Conservation (phyloP, 169 alveolate species). For the Eimeria necatrix region DNA sequence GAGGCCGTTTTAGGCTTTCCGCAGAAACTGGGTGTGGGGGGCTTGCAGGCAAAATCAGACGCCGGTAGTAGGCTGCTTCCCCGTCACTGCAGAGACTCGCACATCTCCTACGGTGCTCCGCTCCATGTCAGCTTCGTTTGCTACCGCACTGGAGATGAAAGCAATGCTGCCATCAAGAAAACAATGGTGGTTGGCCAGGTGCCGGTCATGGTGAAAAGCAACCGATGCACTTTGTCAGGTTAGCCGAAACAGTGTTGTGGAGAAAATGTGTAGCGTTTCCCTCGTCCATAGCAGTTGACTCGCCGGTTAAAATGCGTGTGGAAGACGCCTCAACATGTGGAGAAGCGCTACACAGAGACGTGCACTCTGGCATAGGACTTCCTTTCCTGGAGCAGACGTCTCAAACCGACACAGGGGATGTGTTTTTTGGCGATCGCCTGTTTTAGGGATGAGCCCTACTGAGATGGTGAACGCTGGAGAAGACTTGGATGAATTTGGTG, state of each 20-base stretch:
- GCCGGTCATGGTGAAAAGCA: constrained; percentile 98
- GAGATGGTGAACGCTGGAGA: constrained; percentile 97
- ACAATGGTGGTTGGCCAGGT: constrained; percentile 94
- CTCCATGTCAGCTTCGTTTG: constrained; percentile 67
- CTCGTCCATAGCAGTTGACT: background rate
- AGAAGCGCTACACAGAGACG: background rate
- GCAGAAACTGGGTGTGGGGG: constrained; percentile 49
- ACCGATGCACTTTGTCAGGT: constrained; percentile 89
- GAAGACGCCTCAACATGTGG: background rate
- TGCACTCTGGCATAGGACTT: background rate
- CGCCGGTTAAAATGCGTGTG: background rate
- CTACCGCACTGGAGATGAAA: constrained; percentile 52
- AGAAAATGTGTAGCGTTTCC: background rate
- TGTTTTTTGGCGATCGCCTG: background rate
- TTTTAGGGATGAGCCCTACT: constrained; percentile 90
- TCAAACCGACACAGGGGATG: background rate
- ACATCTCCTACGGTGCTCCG: constrained; percentile 82
- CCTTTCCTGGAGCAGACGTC: background rate
- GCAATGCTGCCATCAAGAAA: constrained; percentile 53
- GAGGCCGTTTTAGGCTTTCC: constrained; percentile 58
- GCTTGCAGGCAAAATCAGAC: constrained; percentile 27
- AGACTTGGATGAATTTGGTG: constrained; percentile 99
- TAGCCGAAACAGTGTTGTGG: background rate
- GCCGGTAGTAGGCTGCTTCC: constrained; percentile 72
- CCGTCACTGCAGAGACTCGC: constrained; percentile 81